A percentile compares a stretch with the other conserved stretches of the same genome.
phyloP scores from a whole-genome alignment of 371 early-diverging fungal genomes.

The Rhizomucor pusillus region DNA sequence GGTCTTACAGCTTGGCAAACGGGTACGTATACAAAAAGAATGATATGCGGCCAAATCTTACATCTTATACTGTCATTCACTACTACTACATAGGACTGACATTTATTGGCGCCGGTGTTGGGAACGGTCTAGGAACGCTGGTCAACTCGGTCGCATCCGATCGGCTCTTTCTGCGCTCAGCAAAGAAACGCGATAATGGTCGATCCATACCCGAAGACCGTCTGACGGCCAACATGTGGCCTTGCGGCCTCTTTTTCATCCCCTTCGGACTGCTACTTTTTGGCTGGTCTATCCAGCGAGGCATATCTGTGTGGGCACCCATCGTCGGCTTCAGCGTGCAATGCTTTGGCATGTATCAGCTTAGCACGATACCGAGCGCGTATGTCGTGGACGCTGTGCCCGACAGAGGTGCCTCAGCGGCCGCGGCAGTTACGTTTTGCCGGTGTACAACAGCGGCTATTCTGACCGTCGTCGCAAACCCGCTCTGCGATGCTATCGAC shows the following conservation, averaged over 20 bases:
- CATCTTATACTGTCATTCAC: background rate
- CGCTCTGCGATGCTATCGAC: constrained; percentile 21
- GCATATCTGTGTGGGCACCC: constrained; percentile 31
- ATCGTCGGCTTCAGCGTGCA: constrained; percentile 46
- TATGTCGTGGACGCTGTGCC: constrained; percentile 47
- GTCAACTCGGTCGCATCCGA: constrained; percentile 19
- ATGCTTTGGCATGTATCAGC: constrained; percentile 21
- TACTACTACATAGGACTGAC: constrained; percentile 20
- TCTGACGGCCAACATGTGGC: constrained; percentile 24
- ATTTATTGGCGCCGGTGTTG: constrained; percentile 45
- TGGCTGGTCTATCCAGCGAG: constrained; percentile 42
- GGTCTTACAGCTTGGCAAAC: constrained; percentile 38
- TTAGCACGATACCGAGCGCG: constrained; percentile 30
- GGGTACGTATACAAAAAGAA: constrained; percentile 8
- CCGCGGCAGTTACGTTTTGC: constrained; percentile 43
- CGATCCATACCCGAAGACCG: constrained; percentile 22
- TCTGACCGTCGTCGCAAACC: constrained; percentile 27
- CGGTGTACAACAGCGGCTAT: constrained; percentile 39
- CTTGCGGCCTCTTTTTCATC: constrained; percentile 34
- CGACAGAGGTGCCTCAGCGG: constrained; percentile 42
- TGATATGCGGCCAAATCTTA: no score
- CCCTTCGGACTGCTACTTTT: constrained; percentile 45
- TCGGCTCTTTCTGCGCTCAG: constrained; percentile 20
- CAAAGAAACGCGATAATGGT: constrained; percentile 14
- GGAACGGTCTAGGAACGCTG: constrained; percentile 38